Conservation (phyloP, 805 yeast species). For the Komagataella mondaviorum region DNA sequence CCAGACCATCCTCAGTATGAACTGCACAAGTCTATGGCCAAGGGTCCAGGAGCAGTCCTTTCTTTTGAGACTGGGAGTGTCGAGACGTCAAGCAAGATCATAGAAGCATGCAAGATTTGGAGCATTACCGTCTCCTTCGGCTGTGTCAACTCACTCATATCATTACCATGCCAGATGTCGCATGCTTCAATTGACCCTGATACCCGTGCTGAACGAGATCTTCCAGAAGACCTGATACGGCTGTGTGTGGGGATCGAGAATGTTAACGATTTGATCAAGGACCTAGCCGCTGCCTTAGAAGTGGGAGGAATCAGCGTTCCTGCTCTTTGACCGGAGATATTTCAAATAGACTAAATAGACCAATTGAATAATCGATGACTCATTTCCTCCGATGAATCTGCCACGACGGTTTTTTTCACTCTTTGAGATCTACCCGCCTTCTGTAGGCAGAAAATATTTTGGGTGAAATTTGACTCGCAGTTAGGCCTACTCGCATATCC, state of each 20-base stretch:
- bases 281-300: slow-evolving; percentile 56
- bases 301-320: slow-evolving; percentile 38
- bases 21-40: slow-evolving; percentile 61
- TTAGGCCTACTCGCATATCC: not conserved
- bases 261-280: slow-evolving; percentile 68
- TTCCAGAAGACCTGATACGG: slow-evolving; percentile 87
- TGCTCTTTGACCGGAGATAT: not conserved
- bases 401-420: not conserved
- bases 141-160: slow-evolving; percentile 81
- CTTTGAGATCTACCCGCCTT: not conserved
- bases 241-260: slow-evolving; percentile 88
- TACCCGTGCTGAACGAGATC: slow-evolving; percentile 73
- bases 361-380: not conserved
- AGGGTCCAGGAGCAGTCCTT: slow-evolving; percentile 83
- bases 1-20: slow-evolving; percentile 71
- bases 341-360: not conserved
- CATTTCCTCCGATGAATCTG: not conserved
- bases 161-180: slow-evolving; percentile 92
- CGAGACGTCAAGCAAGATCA: slow-evolving; percentile 51
- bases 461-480: not conserved
- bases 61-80: slow-evolving; percentile 80
- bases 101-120: slow-evolving; percentile 64
- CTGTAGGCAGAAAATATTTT: not conserved
- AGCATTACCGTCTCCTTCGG: slow-evolving; percentile 92
- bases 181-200: slow-evolving; percentile 93